Evolutionary conservation across 768 basidiomycete species (phyloP), one percentile per base, ranked within the genome.

Genomic region (Wakefieldia striispora): DNA sequence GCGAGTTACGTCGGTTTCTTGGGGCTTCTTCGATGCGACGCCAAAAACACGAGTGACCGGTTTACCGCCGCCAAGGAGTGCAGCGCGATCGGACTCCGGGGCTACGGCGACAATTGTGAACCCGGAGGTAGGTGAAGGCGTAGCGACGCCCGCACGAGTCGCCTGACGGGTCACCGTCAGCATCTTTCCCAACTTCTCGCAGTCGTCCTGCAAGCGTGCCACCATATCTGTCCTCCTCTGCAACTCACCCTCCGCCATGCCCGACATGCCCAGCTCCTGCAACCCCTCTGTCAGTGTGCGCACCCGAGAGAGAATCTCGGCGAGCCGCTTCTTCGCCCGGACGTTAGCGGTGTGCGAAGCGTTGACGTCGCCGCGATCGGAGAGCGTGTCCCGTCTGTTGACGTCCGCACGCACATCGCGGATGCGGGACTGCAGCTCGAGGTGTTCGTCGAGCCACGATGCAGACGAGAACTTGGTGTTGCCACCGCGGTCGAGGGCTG

Each of bases 161-260:
- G 68, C 74, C 58, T 80, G 81, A 50, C 80, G 79, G 26, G 80
- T 86, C 40, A 89, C 81, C 29, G 89, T 87, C 36, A 92, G 85
- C 77, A 95, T 90, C 75, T 82, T 83, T 34, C 82, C 81, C 50
- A 97, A 74, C 72, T 87, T 90, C 73, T 89, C 89, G 72, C 90
- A 87, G 65, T 97, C 95, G 64, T 94, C 92, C 69, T 88, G 87
- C 57, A 97, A 72, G 50, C 86, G 77, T 47, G 85, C 88, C 43
- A 94, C 83, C 84, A 97, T 85, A 61, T 94, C 95, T 52, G 86
- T 86, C 54, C 95, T 76, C 48, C 95, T 74, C 70, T 88, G 85
- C 60, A 92, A 74, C 75, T 98, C 95, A n/a, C 95, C 95, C 66
- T 92, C 84, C 56, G 82, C 86, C 78, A 97, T 80, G 33, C 89